A percentile compares a stretch with the other conserved stretches of the same genome.
Conservation (phyloP, 768 basidiomycete genomes). For the Cyclocybe aegerita region DNA sequence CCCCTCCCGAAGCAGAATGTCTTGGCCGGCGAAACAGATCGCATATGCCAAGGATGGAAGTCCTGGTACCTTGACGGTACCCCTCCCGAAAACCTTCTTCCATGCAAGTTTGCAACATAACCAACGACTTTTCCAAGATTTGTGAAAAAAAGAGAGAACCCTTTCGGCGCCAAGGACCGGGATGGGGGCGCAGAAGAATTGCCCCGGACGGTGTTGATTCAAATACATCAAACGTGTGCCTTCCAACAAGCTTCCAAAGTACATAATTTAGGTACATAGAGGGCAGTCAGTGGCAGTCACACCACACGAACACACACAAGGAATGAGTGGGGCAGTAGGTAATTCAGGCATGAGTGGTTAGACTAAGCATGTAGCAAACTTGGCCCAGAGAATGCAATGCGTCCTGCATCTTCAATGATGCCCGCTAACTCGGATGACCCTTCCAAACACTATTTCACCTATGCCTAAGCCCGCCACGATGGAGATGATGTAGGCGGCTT, state of each 20-base stretch:
- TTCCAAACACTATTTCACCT: slow-evolving; percentile 74
- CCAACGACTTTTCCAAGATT: too few relatives aligned
- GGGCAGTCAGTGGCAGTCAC: too few relatives aligned
- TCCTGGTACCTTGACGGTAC: not conserved
- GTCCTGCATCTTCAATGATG: slow-evolving; percentile 13
- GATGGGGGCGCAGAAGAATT: too few relatives aligned
- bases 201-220: too few relatives aligned
- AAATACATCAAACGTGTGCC: too few relatives aligned
- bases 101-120: not conserved
- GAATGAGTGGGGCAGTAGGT: not conserved
- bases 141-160: too few relatives aligned
- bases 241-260: too few relatives aligned
- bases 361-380: too few relatives aligned
- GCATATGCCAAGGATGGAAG: not conserved
- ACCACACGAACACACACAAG: not conserved
- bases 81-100: not conserved
- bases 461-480: slow-evolving; percentile 69
- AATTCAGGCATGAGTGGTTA: too few relatives aligned
- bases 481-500: slow-evolving; percentile 73
- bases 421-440: slow-evolving; percentile 31
- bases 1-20: not conserved
- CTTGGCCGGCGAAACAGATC: not conserved
- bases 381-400: not conserved
- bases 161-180: too few relatives aligned
- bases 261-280: too few relatives aligned